phyloP scores from a whole-genome alignment of 148 eudicot genomes.

The Silene uniflora region DNA sequence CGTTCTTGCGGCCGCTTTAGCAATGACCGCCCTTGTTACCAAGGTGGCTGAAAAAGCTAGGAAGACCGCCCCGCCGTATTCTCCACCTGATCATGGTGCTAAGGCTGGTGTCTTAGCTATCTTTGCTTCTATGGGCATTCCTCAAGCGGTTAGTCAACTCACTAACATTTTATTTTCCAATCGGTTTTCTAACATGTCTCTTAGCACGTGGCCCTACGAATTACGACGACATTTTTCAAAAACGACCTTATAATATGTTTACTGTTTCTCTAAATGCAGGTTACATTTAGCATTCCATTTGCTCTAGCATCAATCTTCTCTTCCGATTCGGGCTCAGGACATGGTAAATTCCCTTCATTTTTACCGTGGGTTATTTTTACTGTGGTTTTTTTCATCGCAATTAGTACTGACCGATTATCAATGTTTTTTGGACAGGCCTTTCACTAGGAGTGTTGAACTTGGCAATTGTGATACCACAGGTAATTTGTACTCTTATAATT shows the following conservation, averaged over 20 bases:
- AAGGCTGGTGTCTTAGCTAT: too few species aligned
- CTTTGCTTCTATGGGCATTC: constrained; percentile 70
- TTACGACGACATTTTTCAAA: too few species aligned
- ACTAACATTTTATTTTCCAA: too few species aligned
- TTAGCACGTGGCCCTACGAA: too few species aligned
- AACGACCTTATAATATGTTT: too few species aligned
- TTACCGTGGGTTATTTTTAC: neutral
- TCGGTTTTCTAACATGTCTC: too few species aligned
- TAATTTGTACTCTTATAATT: too few species aligned
- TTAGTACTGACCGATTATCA: neutral
- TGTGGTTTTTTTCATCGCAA: neutral
- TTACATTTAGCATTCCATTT: too few species aligned
- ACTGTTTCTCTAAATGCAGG: constrained; percentile 25
- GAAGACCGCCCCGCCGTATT: constrained; percentile 13
- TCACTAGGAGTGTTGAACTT: constrained; percentile 76
- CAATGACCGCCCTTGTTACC: too few species aligned
- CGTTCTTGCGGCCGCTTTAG: too few species aligned
- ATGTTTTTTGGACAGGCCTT: constrained; percentile 41
- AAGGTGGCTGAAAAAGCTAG: constrained; percentile 47
- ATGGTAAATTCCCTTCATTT: constrained; percentile 40
- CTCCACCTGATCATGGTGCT: too few species aligned
- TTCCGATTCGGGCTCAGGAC: constrained; percentile 61
- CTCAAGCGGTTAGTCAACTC: constrained; percentile 56
- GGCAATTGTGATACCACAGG: constrained; percentile 86
- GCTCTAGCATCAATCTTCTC: constrained; percentile 81